Evolutionary conservation across 495 filamentous ascomycete species (phyloP), one percentile per base, ranked within the genome.

Genomic region (Aspergillus incahuasiensis): DNA sequence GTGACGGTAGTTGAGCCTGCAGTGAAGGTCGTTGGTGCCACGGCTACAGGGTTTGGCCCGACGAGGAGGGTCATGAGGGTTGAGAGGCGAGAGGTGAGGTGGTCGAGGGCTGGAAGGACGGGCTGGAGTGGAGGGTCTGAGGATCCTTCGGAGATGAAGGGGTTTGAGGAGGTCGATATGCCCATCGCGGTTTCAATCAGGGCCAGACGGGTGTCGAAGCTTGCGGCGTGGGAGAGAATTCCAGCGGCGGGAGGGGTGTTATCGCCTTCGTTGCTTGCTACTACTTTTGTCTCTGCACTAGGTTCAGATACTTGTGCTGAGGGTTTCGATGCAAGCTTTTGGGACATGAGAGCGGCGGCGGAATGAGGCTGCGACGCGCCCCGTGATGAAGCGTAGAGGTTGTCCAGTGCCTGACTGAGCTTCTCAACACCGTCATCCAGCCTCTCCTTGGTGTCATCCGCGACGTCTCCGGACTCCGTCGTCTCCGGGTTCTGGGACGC

Each of bases 181-280:
- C 95, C 95, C 44, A 97, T 82, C 1, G 85, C 81, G 47, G 83
- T 84, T 71, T 99, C 94, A 30, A 99, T 75, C 7, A 86, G 63
- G 0, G 86, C 74, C 3, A 99, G 78, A 5, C 94, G 85, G 30
- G 79, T 75, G 65, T 97, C 94, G 57, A 97, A 95, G 53, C 92
- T 88, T 21, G 91, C 89, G 6, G 90, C 89, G 63, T 89, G 88
- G 18, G 86, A 82, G 12, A 97, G 79, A 18, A 87, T 72, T 64
- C 45, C 88, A 77, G 56, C 75, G 68, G 13, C 75, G 82, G 67
- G 84, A 83, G 32, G 74, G 77, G 32, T 63, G 6, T 52, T 28
- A 28, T 56, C 56, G 44, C 46, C 39, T 12, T 54, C 41, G 15
- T 43, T 35, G 32, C 51, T 53, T 9, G 49, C 22, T 54, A 45